Base-by-base conservation (phyloP, 768 basidiomycete species). In the Royoungia palumana region DNA sequence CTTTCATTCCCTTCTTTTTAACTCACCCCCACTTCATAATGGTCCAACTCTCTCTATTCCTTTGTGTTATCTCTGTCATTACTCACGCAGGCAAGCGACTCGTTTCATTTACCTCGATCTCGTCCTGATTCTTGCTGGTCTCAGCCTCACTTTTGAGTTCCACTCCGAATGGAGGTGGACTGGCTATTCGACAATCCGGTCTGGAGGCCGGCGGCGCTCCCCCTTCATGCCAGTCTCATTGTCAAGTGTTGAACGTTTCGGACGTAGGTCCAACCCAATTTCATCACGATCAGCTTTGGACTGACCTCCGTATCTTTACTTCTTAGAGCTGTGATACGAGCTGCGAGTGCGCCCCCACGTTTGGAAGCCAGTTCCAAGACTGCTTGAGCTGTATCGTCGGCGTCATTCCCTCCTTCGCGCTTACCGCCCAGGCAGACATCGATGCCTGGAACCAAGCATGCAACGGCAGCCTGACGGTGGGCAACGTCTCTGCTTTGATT, bases 341-440 rank as follows among this genome's bases (percentile, higher is more conserved):
- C n/a, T 61, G 59, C 44, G 2, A 55, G 1, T 64, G 63, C n/a
- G 20, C 35, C 21, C 20, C 6, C 20, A 16, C 50, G 16, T 12
- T 64, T 17, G 55, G 54, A 20, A 49, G 24, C 8, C 10, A 55
- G 12, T 35, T 65, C 17, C 16, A 53, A 17, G 16, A 50, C 16
- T 65, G 64, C 45, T 49, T 59, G 62, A 37, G 1, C 27, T 65
- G 63, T 41, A 4, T 66, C n/a, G 48, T 45, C 28, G 11, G 6
- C 19, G 19, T 22, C 5, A 49, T 51, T 0, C 38, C 55, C 13
- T 2, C 22, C 6, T 28, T 41, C 25, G 16, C 46, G 21, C 21
- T 24, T 7, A 5, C 13, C 0, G 64, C 64, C 3, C 25, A 61
- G 21, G 5, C 21, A 4, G 25, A 46, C 30, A 11, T 64, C 19